Evolutionary conservation across 2,329 filamentous ascomycete species (phyloP).

Genomic region (Diatrype stigma): DNA sequence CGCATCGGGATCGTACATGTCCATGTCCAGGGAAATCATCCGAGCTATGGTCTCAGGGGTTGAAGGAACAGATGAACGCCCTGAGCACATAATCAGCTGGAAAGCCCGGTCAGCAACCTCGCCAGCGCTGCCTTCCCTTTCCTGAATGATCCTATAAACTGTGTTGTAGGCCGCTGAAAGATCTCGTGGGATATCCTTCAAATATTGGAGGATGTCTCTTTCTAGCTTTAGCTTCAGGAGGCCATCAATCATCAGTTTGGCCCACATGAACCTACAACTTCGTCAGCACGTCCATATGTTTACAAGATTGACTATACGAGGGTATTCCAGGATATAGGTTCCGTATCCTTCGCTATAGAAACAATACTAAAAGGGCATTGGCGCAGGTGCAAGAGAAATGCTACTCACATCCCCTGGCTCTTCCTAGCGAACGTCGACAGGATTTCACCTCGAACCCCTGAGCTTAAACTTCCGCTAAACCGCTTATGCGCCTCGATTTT

Average conservation of each 20-base stretch:
- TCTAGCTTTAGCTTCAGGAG: not conserved
- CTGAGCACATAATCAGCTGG: not conserved
- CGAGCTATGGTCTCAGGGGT: not conserved
- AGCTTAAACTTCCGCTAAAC: not conserved
- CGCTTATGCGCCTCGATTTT: not conserved
- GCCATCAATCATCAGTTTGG: not conserved
- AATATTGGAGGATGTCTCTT: not conserved
- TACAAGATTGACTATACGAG: too few relatives aligned
- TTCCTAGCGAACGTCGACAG: not conserved
- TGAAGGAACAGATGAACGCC: not conserved
- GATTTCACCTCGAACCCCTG: not conserved
- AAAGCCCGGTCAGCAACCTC: not conserved
- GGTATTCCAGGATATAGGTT: too few relatives aligned
- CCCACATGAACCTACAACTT: conserved; percentile 1
- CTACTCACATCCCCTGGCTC: conserved; percentile 1
- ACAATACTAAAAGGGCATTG: too few relatives aligned
- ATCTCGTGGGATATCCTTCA: not conserved
- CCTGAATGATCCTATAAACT: not conserved
- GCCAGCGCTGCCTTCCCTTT: not conserved
- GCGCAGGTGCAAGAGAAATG: too few relatives aligned
- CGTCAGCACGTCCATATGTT: not conserved
- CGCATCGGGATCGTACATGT: not conserved
- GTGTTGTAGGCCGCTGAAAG: not conserved
- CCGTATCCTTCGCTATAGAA: too few relatives aligned
- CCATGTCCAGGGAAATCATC: not conserved